Conservation (phyloP, 2,329 filamentous ascomycete genomes). For the Ophiostoma perfectum region DNA sequence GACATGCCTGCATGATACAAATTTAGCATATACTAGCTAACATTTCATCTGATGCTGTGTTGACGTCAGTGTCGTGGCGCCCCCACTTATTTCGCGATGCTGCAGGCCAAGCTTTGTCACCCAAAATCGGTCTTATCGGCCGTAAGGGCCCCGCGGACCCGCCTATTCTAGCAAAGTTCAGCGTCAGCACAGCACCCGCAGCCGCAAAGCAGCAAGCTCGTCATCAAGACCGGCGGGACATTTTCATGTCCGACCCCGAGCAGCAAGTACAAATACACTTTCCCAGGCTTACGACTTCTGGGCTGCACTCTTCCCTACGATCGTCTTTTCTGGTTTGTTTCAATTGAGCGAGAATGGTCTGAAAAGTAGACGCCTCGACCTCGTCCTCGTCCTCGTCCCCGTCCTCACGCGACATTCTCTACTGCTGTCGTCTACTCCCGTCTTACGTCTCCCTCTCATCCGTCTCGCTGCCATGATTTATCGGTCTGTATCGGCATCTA, state of each 20-base stretch:
- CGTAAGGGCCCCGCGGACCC: constrained; percentile 8
- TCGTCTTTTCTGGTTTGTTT: not conserved
- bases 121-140: constrained; percentile 3
- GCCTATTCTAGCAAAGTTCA: not conserved
- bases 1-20: no score
- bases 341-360: constrained; percentile 8
- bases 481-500: not conserved
- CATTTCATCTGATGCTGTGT: not conserved
- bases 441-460: not conserved
- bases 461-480: not conserved
- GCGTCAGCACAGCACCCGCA: not conserved
- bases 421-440: not conserved
- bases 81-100: not conserved
- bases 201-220: not conserved
- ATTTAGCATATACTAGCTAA: no score
- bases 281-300: no score
- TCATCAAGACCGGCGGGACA: not conserved
- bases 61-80: not conserved
- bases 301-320: no score
- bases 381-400: not conserved
- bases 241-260: not conserved
- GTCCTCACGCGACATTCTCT: not conserved
- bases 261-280: not conserved
- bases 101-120: not conserved
- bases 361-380: no score